Conservation (phyloP, 495 filamentous ascomycete genomes). For the Filosporella fistucella region DNA sequence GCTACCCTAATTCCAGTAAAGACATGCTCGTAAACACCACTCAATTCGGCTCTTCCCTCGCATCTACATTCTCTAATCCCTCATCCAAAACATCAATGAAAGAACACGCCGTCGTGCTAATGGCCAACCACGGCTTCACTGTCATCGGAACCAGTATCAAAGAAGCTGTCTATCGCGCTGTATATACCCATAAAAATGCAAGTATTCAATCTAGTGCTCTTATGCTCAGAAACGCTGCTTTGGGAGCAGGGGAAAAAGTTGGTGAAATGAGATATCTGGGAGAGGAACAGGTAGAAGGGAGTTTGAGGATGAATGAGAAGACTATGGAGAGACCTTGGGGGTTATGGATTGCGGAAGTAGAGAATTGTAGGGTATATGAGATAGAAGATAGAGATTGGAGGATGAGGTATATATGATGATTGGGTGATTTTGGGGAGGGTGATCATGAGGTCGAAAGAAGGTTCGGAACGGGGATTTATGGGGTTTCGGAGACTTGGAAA, state of each 20-base stretch:
- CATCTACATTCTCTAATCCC: conserved; percentile 12
- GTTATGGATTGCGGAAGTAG: conserved; percentile 38
- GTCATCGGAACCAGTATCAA: conserved; percentile 32
- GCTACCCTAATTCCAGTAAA: conserved; percentile 21
- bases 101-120: conserved; percentile 36
- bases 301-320: conserved; percentile 21
- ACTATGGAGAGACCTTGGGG: conserved; percentile 32
- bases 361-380: conserved; percentile 28
- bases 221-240: conserved; percentile 13
- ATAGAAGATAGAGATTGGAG: not conserved
- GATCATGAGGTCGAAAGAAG: not conserved
- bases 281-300: conserved; percentile 23
- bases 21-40: conserved; percentile 40
- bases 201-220: conserved; percentile 32
- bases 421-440: not conserved
- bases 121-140: conserved; percentile 46
- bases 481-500: too few species aligned
- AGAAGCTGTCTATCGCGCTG: conserved; percentile 33
- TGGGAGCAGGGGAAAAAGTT: not conserved
- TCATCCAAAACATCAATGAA: not conserved
- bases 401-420: not conserved
- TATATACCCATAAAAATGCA: conserved; percentile 44
- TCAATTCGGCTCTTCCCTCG: conserved; percentile 28
- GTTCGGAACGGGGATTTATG: not conserved
- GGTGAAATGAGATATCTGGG: conserved; percentile 21